Evolutionary conservation across 2,329 filamentous ascomycete genomes (phyloP), one percentile per base, ranked within the genome.

Genomic region (Trichoderma hamatum): DNA sequence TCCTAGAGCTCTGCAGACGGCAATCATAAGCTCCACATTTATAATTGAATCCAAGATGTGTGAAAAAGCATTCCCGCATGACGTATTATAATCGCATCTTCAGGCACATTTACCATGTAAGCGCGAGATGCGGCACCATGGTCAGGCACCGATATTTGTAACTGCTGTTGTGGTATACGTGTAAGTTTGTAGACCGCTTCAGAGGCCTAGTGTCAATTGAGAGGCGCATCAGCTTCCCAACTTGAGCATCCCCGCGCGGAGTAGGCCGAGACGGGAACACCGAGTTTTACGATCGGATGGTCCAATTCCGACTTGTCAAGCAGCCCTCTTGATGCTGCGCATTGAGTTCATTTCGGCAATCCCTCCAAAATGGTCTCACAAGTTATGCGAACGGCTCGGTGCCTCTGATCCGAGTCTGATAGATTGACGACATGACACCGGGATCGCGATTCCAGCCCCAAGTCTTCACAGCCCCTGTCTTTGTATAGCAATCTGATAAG

Each of bases 271-370:
- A 28, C 59, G 59, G 59, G 39, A 16, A 34, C 28, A 46, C 59
- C 59, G 59, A 32, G 32, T 34, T 62, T 49, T 54, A 24, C 16
- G 51, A 24, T 54, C 46, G 46, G 46, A 49, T 21, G n/a, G 10
- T 49, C n/a, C 46, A 49, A 43, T 34, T 16, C 28, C 14, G 43
- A 46, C 43, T 30, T 24, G 19, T 26, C 51, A 16, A 5, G 14
- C 51, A 54, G 14, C 11, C 21, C 24, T 54, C 10, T 54, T 10
- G 21, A 62, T 19, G 28, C 28, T 62, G 11, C 46, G 59, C 59
- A 62, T 62, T 24, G 36, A 62, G 6, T 28, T 62, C 43, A 62
- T 62, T 62, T 62, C 59, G 59, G 59, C 43, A 51, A 30, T 28
- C 43, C 26, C 43, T 21, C 59, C 59, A 7, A 62, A 62, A 32